Evolutionary conservation across 768 basidiomycete genomes (phyloP), one percentile per base, ranked within the genome.

Genomic region (Suillus luteus): DNA sequence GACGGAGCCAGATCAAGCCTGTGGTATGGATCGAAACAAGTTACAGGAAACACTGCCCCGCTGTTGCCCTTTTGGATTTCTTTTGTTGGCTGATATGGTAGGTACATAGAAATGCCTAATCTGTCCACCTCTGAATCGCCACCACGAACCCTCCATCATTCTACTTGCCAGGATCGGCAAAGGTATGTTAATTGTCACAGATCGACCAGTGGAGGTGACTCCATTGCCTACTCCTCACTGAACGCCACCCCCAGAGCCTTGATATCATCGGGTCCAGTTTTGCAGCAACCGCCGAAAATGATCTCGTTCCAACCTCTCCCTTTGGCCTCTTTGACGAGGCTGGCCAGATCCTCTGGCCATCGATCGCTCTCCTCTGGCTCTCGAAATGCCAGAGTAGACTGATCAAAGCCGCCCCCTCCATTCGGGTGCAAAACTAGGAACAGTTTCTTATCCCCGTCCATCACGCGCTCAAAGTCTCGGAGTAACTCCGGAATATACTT

Each of bases 351-450:
- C 27, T 70, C 61, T 8, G 78, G 81, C 83, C 83, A 85, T 24
- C 57, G 49, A 62, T 43, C 59, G 44, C 38, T 67, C 35, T 54
- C 37, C 19, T 35, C 60, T 2, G 60, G 7, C 37, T 24, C 41
- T 11, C 65, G 61, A 86, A 88, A 90, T 19, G 76, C 76, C 61
- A 79, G 73, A 7, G 78, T 78, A 31, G 71, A 65, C 15, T 78
- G 70, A 70, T 88, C 82, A 68, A 86, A 91, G 0, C 78, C 70
- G 55, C 84, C 81, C 41, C 85, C 86, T 8, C 87, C 86, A 67
- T 92, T 91, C 6, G 92, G 91, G 69, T 92, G 91, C 27, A 93
- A 66, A 6, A 92, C 81, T 11, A 93, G 76, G 78, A 73, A 87
- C 8, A 84, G 84, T 65, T 67, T 72, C 58, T 31, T 33, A 59